Evolutionary conservation across 2,329 filamentous ascomycete species (phyloP), one percentile per base, ranked within the genome.

Genomic region (Fusarium ambrosium): DNA sequence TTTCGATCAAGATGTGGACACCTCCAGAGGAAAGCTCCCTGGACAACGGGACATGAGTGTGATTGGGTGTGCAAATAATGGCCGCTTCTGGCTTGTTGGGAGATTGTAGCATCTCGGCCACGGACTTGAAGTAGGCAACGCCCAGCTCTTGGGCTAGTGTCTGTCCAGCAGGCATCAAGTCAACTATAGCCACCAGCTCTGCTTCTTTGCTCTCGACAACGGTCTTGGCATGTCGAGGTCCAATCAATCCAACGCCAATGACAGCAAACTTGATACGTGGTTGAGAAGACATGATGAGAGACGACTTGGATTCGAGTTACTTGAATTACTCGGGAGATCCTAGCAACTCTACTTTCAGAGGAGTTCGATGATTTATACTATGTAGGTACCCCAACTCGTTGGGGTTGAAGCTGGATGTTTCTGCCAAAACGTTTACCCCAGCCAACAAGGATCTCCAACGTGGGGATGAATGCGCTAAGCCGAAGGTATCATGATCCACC

Each of bases 51-150:
- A 89, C 88, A 68, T 91, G 89, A 0, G 88, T 90, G 73, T 88
- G 84, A 74, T 91, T 91, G 3, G 89, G 89, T 0, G 89, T 91
- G 82, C 89, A 90, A 59, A 91, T 85, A 45, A 91, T 87, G 24
- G 89, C 89, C 39, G 86, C 89, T 59, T 89, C 85, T 13, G 88
- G 87, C n/a, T 81, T 82, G 51, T 80, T 48, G 8, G 72, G 34
- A 0, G 82, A 84, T 6, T 78, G 72, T 0, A 91, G 75, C 70
- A 91, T 83, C 0, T 81, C 80, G 4, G 83, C 61, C 3, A 90
- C 79, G 5, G 86, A 78, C 1, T 68, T 60, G 62, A 76, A 80
- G 51, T 79, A 74, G 6, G 75, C 34, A 2, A 76, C 72, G 0
- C 73, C 71, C 1, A 80, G 61, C 10, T 79, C 74, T 4, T 68